Conservation (phyloP, 202 grass and related monocot genomes). For the Panicum virgatum region DNA sequence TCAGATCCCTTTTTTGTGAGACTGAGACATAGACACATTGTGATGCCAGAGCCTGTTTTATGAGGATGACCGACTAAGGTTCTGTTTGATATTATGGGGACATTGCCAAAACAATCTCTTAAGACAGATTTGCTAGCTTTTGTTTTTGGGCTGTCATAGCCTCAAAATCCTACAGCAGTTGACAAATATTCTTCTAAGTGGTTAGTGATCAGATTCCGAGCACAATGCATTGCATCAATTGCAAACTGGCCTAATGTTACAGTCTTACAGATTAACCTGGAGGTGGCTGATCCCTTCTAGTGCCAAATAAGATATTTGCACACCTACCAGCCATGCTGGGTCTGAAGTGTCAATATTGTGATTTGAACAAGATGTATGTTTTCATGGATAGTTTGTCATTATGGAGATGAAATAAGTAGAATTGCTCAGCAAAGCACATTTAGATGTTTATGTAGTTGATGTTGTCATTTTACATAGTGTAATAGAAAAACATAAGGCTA, state of each 20-base stretch:
- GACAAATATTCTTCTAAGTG: not conserved
- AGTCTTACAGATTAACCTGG: constrained; percentile 18
- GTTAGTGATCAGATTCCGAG: not conserved
- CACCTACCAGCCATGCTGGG: not conserved
- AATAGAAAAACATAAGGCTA: not conserved
- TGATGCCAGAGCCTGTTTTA: not conserved
- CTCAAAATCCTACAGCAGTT: not conserved
- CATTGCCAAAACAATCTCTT: not conserved
- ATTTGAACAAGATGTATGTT: not conserved
- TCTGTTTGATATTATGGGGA: not conserved
- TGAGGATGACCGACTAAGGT: not conserved
- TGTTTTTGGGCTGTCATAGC: not conserved
- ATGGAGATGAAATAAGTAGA: not conserved
- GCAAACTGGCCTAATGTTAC: not conserved
- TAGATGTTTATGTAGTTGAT: not conserved
- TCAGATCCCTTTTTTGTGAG: not conserved
- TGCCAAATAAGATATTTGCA: not conserved
- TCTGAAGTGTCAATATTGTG: not conserved
- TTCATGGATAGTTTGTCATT: not conserved
- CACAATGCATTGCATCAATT: not conserved
- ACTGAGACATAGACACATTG: not conserved
- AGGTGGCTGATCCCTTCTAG: not conserved
- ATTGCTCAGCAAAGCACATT: not conserved
- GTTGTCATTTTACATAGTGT: not conserved
- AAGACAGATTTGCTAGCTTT: not conserved